These are phyloP conservation scores for Leccinum pachyderme DNA, from an alignment of 1,284 basidiomycete genomes.

Conservation along the genomic window DNA sequence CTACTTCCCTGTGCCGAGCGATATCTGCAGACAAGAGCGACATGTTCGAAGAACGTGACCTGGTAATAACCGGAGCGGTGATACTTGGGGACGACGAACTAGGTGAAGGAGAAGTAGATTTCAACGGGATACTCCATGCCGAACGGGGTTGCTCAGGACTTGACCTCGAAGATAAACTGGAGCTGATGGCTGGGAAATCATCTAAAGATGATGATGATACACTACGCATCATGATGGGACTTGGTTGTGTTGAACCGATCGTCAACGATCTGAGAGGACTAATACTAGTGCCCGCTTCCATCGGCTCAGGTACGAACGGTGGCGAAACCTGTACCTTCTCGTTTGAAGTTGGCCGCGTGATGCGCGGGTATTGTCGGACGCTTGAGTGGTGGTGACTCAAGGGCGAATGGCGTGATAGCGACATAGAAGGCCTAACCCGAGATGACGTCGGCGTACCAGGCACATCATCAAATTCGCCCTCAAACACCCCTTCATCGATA, in stretches of 20 bases:
- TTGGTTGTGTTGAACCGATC: conserved; percentile 8
- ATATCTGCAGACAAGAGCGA: conserved; percentile 19
- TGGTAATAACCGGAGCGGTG: conserved; percentile 1
- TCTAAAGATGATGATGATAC: conserved; percentile 26
- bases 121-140: conserved; percentile 30
- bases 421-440: conserved; percentile 1
- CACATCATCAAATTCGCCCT: conserved; percentile 53
- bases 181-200: conserved; percentile 31
- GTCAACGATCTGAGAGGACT: conserved; percentile 22
- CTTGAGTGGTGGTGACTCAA: background rate
- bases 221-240: conserved; percentile 9
- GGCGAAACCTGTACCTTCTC: conserved; percentile 42
- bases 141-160: conserved; percentile 20
- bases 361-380: conserved; percentile 21
- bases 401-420: conserved; percentile 9
- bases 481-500: conserved; percentile 54
- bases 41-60: conserved; percentile 3
- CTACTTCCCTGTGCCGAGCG: conserved; percentile 1
- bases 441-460: conserved; percentile 21
- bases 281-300: conserved; percentile 39
- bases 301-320: conserved; percentile 37
- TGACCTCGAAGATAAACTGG: conserved; percentile 28
- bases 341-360: conserved; percentile 35
- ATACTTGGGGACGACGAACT: conserved; percentile 16
- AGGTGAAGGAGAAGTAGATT: conserved; percentile 14